Conservation (phyloP, 768 basidiomycete species). For the Lactifluus volemus region DNA sequence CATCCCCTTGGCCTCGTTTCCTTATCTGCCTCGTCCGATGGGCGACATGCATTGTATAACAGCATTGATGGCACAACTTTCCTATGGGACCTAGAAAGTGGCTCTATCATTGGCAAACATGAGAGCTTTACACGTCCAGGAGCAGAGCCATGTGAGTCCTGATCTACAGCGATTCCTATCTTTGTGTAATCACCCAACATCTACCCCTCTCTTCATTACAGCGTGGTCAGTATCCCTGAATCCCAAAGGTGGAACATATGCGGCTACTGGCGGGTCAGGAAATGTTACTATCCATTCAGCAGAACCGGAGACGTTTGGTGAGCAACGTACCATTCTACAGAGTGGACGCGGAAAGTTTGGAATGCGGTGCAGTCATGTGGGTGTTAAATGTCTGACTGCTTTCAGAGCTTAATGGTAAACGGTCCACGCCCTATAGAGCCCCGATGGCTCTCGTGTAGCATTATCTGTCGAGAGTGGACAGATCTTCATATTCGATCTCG, state of each 20-base stretch:
- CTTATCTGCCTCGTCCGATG: slow-evolving; percentile 60
- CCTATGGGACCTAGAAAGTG: slow-evolving; percentile 62
- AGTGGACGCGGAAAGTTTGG: slow-evolving; percentile 73
- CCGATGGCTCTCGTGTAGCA: slow-evolving; percentile 76
- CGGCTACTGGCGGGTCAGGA: slow-evolving; percentile 63
- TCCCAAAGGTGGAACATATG: slow-evolving; percentile 65
- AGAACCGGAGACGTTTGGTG: slow-evolving; percentile 55
- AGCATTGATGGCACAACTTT: slow-evolving; percentile 77
- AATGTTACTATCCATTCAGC: slow-evolving; percentile 70
- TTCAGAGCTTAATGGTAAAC: neutral
- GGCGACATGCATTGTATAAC: slow-evolving; percentile 62
- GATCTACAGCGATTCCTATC: neutral
- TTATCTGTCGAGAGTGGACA: slow-evolving; percentile 83
- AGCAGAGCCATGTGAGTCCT: slow-evolving; percentile 58
- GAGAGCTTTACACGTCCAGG: slow-evolving; percentile 65
- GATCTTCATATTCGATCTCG: slow-evolving; percentile 77
- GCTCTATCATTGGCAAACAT: slow-evolving; percentile 50
- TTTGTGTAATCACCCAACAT: neutral
- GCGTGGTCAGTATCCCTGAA: slow-evolving; percentile 84
- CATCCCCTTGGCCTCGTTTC: slow-evolving; percentile 84
- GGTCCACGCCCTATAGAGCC: slow-evolving; percentile 52
- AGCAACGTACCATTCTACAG: slow-evolving; percentile 45
- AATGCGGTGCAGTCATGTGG: slow-evolving; percentile 62
- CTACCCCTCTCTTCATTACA: slow-evolving; percentile 21
- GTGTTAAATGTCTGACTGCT: slow-evolving; percentile 23